These are phyloP conservation scores for Strombidium stylifer DNA, from an alignment of 73 alveolate species.

Conservation along the genomic window DNA sequence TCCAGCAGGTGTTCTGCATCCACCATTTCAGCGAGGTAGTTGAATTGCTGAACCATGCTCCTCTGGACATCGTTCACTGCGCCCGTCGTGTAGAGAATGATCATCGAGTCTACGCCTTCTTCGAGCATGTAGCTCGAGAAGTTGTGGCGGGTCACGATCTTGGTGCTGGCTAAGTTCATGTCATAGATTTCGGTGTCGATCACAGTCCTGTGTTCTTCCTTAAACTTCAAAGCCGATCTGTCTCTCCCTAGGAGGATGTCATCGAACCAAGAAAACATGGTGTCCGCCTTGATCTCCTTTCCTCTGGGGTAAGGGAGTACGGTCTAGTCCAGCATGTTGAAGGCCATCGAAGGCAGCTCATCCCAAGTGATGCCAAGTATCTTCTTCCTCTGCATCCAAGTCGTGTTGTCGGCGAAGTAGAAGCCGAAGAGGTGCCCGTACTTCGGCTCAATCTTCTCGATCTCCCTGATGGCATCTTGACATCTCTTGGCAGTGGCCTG, in stretches of 20 bases:
- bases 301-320: slow-evolving; percentile 50
- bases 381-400: slow-evolving; percentile 15
- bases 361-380: slow-evolving; percentile 51
- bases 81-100: slow-evolving; percentile 21
- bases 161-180: not conserved
- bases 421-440: slow-evolving; percentile 14
- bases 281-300: slow-evolving; percentile 5
- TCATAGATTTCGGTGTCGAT: slow-evolving; percentile 9
- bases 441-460: slow-evolving; percentile 21
- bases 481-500: slow-evolving; percentile 2
- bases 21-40: not conserved
- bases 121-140: not conserved
- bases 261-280: slow-evolving; percentile 22
- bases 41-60: slow-evolving; percentile 4
- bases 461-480: not conserved
- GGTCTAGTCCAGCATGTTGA: slow-evolving; percentile 26
- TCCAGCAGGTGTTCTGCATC: slow-evolving; percentile 1
- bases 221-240: not conserved
- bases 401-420: slow-evolving; percentile 5
- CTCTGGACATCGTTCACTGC: slow-evolving; percentile 9
- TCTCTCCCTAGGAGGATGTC: slow-evolving; percentile 12
- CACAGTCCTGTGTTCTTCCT: not conserved
- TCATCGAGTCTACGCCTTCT: slow-evolving; percentile 20
- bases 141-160: not conserved
- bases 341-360: slow-evolving; percentile 55